phyloP scores from a whole-genome alignment of 1,139 yeast genomes.

The Debaryomycetaceae sp. region DNA sequence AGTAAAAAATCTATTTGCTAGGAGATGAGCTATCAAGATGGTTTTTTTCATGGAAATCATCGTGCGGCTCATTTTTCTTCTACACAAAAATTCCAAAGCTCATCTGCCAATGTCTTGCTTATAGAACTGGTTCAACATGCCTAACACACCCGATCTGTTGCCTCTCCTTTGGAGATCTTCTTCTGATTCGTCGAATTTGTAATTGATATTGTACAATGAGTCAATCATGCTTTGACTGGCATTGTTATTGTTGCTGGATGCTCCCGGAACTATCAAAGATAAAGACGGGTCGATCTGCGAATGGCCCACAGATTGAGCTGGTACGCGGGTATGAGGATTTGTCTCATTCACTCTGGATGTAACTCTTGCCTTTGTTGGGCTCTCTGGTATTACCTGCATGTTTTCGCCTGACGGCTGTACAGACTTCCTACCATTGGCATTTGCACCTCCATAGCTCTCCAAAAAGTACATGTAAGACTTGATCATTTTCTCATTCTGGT shows the following conservation, averaged over 20 bases:
- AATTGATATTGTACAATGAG: slow-evolving; percentile 27
- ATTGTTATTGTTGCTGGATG: slow-evolving; percentile 4
- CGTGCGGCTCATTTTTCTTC: slow-evolving; percentile 9
- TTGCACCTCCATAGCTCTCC: slow-evolving; percentile 60
- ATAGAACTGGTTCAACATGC: slow-evolving; percentile 80
- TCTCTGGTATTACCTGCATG: neutral
- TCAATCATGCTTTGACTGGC: slow-evolving; percentile 19
- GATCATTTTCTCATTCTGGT: slow-evolving; percentile 85
- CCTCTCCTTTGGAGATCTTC: slow-evolving; percentile 26
- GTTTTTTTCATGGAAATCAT: slow-evolving; percentile 3
- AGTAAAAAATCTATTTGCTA: neutral
- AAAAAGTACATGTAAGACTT: slow-evolving; percentile 84
- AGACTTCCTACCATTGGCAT: slow-evolving; percentile 2
- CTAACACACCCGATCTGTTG: slow-evolving; percentile 65
- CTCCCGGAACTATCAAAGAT: slow-evolving; percentile 5
- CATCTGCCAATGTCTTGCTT: slow-evolving; percentile 44
- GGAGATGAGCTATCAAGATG: neutral
- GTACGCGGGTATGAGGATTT: neutral
- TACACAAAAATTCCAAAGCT: slow-evolving; percentile 8
- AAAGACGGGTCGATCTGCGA: slow-evolving; percentile 7
- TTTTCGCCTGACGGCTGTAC: neutral
- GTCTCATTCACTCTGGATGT: neutral
- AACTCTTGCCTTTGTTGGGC: neutral
- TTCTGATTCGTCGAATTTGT: slow-evolving; percentile 30
- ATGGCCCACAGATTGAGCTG: slow-evolving; percentile 2